phyloP scores from a whole-genome alignment of 768 basidiomycete species.

The Boletus rufocinnamomeus region DNA sequence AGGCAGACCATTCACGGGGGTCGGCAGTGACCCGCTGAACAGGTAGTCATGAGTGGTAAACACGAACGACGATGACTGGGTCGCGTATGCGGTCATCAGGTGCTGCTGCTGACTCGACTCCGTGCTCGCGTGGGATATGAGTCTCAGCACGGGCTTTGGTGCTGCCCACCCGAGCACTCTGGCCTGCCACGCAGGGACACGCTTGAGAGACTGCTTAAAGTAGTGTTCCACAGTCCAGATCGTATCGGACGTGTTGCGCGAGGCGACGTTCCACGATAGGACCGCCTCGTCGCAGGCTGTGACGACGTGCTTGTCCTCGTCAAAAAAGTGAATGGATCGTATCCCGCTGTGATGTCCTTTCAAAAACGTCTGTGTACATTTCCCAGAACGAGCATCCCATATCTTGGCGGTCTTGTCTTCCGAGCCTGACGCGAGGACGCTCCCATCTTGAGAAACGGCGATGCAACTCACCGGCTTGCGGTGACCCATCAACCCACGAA shows the following conservation, averaged over 20 bases:
- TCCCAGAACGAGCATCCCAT: constrained; percentile 24
- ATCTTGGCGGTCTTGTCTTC: constrained; percentile 28
- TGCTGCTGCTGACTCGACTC: not conserved
- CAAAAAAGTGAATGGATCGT: constrained; percentile 18
- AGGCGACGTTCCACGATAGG: constrained; percentile 9
- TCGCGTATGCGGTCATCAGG: constrained; percentile 3
- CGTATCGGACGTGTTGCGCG: not conserved
- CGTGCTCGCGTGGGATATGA: not conserved
- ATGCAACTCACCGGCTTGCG: constrained; percentile 17
- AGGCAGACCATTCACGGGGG: not conserved
- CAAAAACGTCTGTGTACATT: constrained; percentile 15
- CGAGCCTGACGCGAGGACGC: constrained; percentile 24
- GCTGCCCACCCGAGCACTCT: constrained; percentile 7
- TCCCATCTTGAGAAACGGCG: constrained; percentile 23
- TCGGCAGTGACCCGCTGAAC: not conserved
- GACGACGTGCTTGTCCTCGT: constrained; percentile 12
- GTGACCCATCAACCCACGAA: constrained; percentile 27
- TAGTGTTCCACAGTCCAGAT: not conserved
- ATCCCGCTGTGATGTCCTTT: constrained; percentile 17
- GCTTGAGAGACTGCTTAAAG: not conserved
- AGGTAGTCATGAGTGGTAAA: not conserved
- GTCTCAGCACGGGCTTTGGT: constrained; percentile 5
- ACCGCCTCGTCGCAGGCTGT: constrained; percentile 9
- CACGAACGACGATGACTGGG: constrained; percentile 7
- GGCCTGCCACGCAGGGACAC: constrained; percentile 6